Base-by-base conservation (phyloP, 495 filamentous ascomycete genomes). In the Chlorociboria aeruginascens region DNA sequence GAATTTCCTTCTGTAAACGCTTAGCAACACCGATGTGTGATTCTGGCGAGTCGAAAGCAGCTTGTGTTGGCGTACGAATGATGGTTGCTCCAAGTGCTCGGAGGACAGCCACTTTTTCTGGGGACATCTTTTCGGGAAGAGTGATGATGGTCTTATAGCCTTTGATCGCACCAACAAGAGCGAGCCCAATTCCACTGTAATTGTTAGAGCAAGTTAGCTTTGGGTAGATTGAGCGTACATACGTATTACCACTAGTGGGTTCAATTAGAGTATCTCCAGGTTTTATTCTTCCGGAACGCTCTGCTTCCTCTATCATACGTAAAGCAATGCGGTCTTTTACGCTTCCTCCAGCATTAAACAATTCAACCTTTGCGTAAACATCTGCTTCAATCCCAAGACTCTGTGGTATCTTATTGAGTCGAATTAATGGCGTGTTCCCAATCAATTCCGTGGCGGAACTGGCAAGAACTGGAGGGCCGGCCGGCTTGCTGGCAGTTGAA, bases 141-240 rank as follows among this genome's bases (percentile, higher is more conserved):
- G 92, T 99, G 60, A 99, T 99, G 65, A 99, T 96, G 12, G 86
- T 92, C 65, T 90, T 92, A 68, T 99, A 98, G 43, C 85, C 89
- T 69, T 96, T 96, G 50, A 99, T 83, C 7, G 92, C 92, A 31
- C 78, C 90, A 12, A 97, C 90, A 37, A 99, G 73, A 13, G 92
- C 92, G 42, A 99, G 70, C 17, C 92, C 92, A 57, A 99, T 99
- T 55, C 92, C 92, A 62, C 81, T 86, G 49, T 6, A 17, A 16
- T 10, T 37, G 32, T 61, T 49, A 53, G 54, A 62, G 36, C 16
- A 7, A 17, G 41, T 40, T 43, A 16, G 17, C 8, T 36, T 11
- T 25, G 43, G 25, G 20, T 25, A 6, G 10, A 1, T 35, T 3
- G 7, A 6, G 12, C 37, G 11, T 41, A 68, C 79, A 41, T 68